phyloP scores from a whole-genome alignment of 768 basidiomycete species.

The Clathrus columnatus region DNA sequence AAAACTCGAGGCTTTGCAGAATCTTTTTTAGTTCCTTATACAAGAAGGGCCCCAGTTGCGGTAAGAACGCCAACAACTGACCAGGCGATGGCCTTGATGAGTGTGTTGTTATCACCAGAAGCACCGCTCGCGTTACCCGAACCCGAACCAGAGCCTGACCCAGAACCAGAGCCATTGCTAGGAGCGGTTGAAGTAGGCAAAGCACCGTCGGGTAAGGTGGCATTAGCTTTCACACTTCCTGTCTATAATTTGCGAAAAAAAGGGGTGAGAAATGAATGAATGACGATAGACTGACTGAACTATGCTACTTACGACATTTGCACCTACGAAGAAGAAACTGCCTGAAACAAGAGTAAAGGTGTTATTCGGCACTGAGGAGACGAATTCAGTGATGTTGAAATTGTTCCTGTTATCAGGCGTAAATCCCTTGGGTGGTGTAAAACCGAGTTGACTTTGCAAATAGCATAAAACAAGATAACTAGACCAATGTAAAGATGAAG shows the following conservation, averaged over 20 bases:
- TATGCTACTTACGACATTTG: not conserved
- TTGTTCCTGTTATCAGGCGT: not conserved
- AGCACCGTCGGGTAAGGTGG: not conserved
- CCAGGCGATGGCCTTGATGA: not conserved
- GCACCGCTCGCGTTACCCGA: not conserved
- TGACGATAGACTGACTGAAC: not conserved
- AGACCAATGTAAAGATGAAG: not conserved
- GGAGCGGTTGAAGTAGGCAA: not conserved
- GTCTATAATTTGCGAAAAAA: too few species aligned
- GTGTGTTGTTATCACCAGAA: not conserved
- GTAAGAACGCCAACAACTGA: not conserved
- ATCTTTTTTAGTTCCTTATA: not conserved
- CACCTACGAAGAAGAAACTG: slow-evolving; percentile 6
- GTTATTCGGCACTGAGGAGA: not conserved
- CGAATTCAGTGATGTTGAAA: slow-evolving; percentile 7
- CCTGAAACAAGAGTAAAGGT: slow-evolving; percentile 2
- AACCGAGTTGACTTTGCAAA: not conserved
- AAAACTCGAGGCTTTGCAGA: too few species aligned
- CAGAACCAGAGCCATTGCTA: not conserved
- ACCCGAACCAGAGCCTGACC: not conserved
- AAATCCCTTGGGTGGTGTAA: slow-evolving; percentile 3
- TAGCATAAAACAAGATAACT: slow-evolving; percentile 5
- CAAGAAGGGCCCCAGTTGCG: not conserved
- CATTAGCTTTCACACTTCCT: too few species aligned
- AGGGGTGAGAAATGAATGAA: not conserved